Conservation (phyloP, 129 eudicot species). For the Arctium lappa region DNA sequence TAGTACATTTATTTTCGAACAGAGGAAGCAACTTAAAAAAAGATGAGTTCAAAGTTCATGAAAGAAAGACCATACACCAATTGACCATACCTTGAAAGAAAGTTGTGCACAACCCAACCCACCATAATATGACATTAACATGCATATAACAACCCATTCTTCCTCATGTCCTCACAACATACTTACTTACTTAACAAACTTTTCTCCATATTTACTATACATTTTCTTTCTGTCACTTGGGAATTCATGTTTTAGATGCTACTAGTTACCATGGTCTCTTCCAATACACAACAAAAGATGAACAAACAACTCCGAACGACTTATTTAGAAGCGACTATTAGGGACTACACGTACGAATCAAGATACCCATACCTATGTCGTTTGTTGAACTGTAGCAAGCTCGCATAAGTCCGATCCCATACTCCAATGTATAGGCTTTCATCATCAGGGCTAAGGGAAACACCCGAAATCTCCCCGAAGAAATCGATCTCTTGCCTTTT, state of each 20-base stretch:
- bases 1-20: too few relatives aligned
- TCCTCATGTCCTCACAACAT: background rate
- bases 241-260: background rate
- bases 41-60: too few relatives aligned
- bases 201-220: background rate
- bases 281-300: slow-evolving; percentile 5
- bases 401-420: slow-evolving; percentile 88
- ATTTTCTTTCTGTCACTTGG: background rate
- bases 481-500: slow-evolving; percentile 73
- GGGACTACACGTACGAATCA: slow-evolving; percentile 43
- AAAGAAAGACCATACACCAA: background rate
- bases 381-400: slow-evolving; percentile 66
- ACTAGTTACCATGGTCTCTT: background rate
- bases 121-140: background rate
- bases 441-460: slow-evolving; percentile 72
- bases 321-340: background rate
- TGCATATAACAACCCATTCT: background rate
- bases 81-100: background rate
- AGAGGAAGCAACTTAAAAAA: too few relatives aligned
- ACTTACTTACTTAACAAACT: background rate
- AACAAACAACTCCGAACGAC: background rate
- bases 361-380: slow-evolving; percentile 42
- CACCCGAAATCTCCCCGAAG: slow-evolving; percentile 88
- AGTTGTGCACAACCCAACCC: background rate
- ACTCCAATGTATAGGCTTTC: slow-evolving; percentile 71